Base-by-base conservation (phyloP, 208 protist genomes). In the Acanthamoeba sp. region DNA sequence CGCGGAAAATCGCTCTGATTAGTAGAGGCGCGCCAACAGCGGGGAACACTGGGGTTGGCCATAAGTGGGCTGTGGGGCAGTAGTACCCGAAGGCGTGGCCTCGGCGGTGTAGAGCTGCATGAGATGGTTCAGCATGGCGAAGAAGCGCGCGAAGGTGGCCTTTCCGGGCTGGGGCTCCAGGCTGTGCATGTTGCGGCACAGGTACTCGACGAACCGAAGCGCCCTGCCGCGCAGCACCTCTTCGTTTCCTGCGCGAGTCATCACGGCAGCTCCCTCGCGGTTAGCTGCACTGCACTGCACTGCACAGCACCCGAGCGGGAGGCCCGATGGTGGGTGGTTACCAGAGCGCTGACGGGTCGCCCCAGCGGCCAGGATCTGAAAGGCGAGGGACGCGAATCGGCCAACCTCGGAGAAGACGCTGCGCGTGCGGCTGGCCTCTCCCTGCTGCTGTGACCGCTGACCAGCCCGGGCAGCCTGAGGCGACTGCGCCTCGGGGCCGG, bases 101-200 rank as follows among this genome's bases (percentile, higher is more conserved):
- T 34, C 1, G 14, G 48, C 14, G n/a, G 34, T 45, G 85, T 73
- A 91, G 57, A 64, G 52, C 42, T 91, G 59, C 38, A 91, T 55
- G 55, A 91, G 85, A 22, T 91, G 85, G 27, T 22, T 27, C 36
- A 91, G n/a, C 62, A 91, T 91, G 52, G 85, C 85, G 36, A 73
- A 66, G 40, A 91, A 48, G 48, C 62, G 85, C 0, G 85, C 85
- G 27, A 73, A 91, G 52, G 85, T 91, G 59, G 52, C 40, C 55
- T 71, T 71, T 12, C 24, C n/a, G 18, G 78, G 78, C 45, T 59
- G 78, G 12, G 78, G 78, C 40, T 87, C 24, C 42, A 87, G 34
- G 29, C n/a, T 59, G 29, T 87, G 78, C 78, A 87, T 87, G 45
- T 87, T 52, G 24, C 48, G 14, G 29, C 78, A 87, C 22, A 87